Evolutionary conservation across 1,284 basidiomycete species (phyloP), one percentile per base, ranked within the genome.

Genomic region (Stygiomarasmius scandens): DNA sequence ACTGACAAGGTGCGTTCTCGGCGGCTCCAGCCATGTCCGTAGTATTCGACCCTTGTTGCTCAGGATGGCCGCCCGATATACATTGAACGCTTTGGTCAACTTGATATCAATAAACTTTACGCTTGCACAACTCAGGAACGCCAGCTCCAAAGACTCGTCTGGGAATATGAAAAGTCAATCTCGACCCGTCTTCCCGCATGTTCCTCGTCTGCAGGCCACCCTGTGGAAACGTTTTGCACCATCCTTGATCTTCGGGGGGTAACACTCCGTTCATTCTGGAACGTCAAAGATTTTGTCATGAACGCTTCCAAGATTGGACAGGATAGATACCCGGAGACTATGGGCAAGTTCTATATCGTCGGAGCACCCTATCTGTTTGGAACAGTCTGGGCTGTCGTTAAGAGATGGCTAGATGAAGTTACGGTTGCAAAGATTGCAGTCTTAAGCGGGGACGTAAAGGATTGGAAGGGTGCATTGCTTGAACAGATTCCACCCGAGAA

Each of bases 341-440:
- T 98, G 95, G 95, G 95, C 76, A 92, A 92, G 71, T 96, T 97
- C 81, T 98, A 87, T 80, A 95, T 98, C 81, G 90, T 95, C 81
- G 95, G 95, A 69, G 89, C 94, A 0, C 96, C 96, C 1, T 98
- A 90, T 87, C 85, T 89, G 56, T 98, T 98, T 80, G 85, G 86
- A 52, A 86, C 90, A 45, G 90, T 97, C 43, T 99, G 96, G 96
- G 61, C 78, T 27, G 77, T 95, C 65, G 86, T 98, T 78, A 97
- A 95, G 79, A 87, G 86, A 8, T 98, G 94, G 94, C 81, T 99
- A 65, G 96, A 98, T 77, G 89, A 91, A 66, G 96, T 96, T 36
- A 98, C 96, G 22, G 94, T 95, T 50, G 82, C 84, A 64, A 98
- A 98, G 84, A 95, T 97, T 71, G 83, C 88, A 65, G 95, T 98